Evolutionary conservation across 139 green algal species (phyloP), one percentile per base, ranked within the genome.

Genomic region (Tetratostichococcus sp.): DNA sequence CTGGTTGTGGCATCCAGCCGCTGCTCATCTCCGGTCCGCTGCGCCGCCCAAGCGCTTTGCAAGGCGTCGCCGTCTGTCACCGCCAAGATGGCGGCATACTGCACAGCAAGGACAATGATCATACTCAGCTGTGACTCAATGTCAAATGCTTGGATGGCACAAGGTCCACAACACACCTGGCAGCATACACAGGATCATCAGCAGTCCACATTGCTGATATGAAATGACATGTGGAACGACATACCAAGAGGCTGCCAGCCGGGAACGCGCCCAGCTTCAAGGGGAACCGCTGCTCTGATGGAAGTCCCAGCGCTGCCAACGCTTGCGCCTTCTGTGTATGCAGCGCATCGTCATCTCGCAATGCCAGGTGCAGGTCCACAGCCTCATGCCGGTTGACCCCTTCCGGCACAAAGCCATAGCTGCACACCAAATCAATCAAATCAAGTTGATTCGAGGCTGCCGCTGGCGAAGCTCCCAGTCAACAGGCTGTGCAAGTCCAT

Each of bases 321-420:
- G 77, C 77, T 17, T 35, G 59, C 26, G 80, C 35, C 68, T 94
- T 90, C 26, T n/a, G 70, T 31, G 73, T 16, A 67, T n/a, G n/a
- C n/a, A 72, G 25, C 26, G 71, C 42, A 25, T 72, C 80, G 16
- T 71, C 43, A 25, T 71, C 17, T 3, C n/a, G 3, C 17, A 88
- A 35, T 1, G 35, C 35, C 39, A 91, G 43, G 0, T 35, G 17
- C 23, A 93, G 65, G 32, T 77, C 62, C 17, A 78, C 86, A 22
- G 77, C 79, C 33, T 94, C 87, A 35, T 88, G 65, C 0, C 83
- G 80, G 76, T 94, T 95, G 71, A 31, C 70, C 30, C 76, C 79
- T 0, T 69, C n/a, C 0, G 86, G 85, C 59, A 85, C 58, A 67
- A 94, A 92, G 8, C 89, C 89, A 39, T 94, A 94, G 4, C 73